Conservation (phyloP, 2,329 filamentous ascomycete species). For the Mollisia scopiformis region DNA sequence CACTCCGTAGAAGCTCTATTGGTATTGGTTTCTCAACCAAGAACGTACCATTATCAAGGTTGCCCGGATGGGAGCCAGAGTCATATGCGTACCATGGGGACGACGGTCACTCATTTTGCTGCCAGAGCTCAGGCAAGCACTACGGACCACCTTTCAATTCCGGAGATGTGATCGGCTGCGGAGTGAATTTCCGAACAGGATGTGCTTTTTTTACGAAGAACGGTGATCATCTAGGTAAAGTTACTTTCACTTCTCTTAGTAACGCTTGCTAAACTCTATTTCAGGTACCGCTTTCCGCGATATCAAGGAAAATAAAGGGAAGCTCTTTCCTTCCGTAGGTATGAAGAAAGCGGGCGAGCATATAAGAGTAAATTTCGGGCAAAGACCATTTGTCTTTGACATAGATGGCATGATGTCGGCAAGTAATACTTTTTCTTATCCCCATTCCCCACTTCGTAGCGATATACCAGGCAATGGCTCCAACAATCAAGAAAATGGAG, state of each 20-base stretch:
- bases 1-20: conserved; percentile 54
- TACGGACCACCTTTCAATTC: conserved; percentile 60
- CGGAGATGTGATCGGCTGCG: conserved; percentile 65
- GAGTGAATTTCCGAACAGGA: conserved; percentile 66
- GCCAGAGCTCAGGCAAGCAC: conserved; percentile 56
- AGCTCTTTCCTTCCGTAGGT: conserved; percentile 69
- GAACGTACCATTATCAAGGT: conserved; percentile 54
- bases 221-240: conserved; percentile 57
- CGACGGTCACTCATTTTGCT: conserved; percentile 64
- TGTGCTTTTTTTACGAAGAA: conserved; percentile 73
- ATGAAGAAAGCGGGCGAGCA: conserved; percentile 67
- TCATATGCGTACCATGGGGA: conserved; percentile 73
- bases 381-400: conserved; percentile 83
- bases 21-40: conserved; percentile 64
- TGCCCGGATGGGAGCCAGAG: conserved; percentile 69
- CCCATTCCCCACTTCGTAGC: background rate
- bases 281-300: conserved; percentile 73
- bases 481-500: background rate
- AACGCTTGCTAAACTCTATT: background rate
- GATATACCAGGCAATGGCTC: background rate
- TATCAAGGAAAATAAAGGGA: conserved; percentile 50
- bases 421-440: conserved; percentile 39
- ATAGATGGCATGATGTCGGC: conserved; percentile 86
- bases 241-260: conserved; percentile 1
- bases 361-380: conserved; percentile 67